Conservation (phyloP, 768 basidiomycete species). For the Chiua virens region DNA sequence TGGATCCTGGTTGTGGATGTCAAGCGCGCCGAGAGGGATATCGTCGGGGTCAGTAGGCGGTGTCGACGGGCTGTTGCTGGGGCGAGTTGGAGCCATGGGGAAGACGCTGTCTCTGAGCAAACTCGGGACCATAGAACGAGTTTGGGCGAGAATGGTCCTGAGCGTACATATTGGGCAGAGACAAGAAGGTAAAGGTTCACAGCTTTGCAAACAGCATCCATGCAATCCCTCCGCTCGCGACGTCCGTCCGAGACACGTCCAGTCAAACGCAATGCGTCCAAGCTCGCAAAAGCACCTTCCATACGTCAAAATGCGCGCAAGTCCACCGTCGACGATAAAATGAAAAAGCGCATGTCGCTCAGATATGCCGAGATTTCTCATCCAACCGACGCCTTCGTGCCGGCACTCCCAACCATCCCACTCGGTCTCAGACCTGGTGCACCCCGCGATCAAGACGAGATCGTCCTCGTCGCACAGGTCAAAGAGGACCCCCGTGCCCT, state of each 20-base stretch:
- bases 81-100: slow-evolving; percentile 22
- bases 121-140: slow-evolving; percentile 33
- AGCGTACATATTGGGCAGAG: slow-evolving; percentile 28
- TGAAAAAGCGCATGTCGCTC: slow-evolving; percentile 95
- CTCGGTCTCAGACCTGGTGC: slow-evolving; percentile 38
- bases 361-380: slow-evolving; percentile 85
- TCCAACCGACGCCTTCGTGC: slow-evolving; percentile 57
- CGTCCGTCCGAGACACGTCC: slow-evolving; percentile 46
- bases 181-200: slow-evolving; percentile 11
- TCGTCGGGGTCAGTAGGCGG: slow-evolving; percentile 41
- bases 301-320: slow-evolving; percentile 46
- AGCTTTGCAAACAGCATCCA: slow-evolving; percentile 24
- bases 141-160: slow-evolving; percentile 36
- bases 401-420: slow-evolving; percentile 60
- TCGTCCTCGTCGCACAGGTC: slow-evolving; percentile 36
- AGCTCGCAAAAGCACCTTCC: slow-evolving; percentile 28
- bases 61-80: slow-evolving; percentile 31
- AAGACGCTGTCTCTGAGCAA: slow-evolving; percentile 10
- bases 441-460: slow-evolving; percentile 46
- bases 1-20: slow-evolving; percentile 34
- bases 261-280: slow-evolving; percentile 33
- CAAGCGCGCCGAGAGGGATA: slow-evolving; percentile 32
- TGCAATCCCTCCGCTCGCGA: slow-evolving; percentile 58
- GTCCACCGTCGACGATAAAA: slow-evolving; percentile 74
- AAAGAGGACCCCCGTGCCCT: slow-evolving; percentile 60